Conservation (phyloP, 2,329 filamentous ascomycete genomes). For the Cercospora zeina region DNA sequence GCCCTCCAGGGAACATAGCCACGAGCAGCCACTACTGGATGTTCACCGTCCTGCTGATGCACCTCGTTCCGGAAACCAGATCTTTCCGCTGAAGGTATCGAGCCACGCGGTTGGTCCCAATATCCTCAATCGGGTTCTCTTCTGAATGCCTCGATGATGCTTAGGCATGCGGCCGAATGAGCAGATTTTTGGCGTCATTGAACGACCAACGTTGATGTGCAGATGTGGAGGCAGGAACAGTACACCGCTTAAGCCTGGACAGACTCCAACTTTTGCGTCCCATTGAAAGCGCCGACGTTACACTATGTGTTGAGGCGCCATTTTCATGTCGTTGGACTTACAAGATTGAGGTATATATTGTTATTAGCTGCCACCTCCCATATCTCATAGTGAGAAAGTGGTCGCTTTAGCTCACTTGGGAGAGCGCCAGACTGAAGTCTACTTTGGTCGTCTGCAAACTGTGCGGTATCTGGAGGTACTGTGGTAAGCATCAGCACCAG, state of each 20-base stretch:
- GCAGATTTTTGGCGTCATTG: no score
- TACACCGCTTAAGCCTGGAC: no score
- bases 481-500: conserved; percentile 12
- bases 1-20: no score
- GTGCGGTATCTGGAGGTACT: conserved; percentile 31
- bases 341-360: neutral
- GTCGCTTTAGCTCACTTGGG: conserved; percentile 30
- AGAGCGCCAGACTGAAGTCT: conserved; percentile 29
- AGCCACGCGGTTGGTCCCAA: neutral
- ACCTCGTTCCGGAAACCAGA: neutral
- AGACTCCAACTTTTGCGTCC: no score
- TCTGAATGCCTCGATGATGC: neutral
- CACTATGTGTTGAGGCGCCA: no score
- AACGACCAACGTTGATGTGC: no score
- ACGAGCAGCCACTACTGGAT: no score
- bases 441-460: conserved; percentile 21
- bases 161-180: neutral
- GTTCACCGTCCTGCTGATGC: no score
- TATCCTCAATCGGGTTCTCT: no score
- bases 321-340: no score
- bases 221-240: no score
- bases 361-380: accelerated
- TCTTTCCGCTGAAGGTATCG: neutral
- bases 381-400: neutral
- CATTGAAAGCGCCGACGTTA: no score